These are phyloP conservation scores for Lasiosphaeria hispida DNA, from an alignment of 495 filamentous ascomycete species.

Conservation along the genomic window DNA sequence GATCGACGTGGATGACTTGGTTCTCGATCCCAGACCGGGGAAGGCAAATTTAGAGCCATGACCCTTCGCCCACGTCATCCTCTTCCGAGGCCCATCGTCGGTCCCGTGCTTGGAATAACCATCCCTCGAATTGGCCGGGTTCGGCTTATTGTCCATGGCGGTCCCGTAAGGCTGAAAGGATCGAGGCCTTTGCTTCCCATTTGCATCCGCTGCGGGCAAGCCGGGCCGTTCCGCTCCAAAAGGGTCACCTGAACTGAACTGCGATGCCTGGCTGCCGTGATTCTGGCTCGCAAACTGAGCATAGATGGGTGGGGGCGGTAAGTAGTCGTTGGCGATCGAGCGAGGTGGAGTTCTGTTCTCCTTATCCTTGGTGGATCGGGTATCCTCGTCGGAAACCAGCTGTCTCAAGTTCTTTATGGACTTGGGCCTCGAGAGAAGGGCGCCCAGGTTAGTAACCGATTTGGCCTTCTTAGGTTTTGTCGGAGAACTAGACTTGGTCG, in stretches of 20 bases:
- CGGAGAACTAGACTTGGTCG: slow-evolving; percentile 44
- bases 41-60: slow-evolving; percentile 11
- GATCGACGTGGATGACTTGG: slow-evolving; percentile 35
- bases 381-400: slow-evolving; percentile 38
- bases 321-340: slow-evolving; percentile 42
- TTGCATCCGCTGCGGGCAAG: slow-evolving; percentile 1
- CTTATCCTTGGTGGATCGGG: slow-evolving; percentile 59
- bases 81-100: slow-evolving; percentile 14
- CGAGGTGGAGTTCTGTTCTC: slow-evolving; percentile 67
- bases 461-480: slow-evolving; percentile 77
- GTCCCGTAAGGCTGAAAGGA: slow-evolving; percentile 27
- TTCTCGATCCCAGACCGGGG: slow-evolving; percentile 15
- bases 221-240: slow-evolving; percentile 12
- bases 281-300: slow-evolving; percentile 59
- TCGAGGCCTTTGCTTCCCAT: slow-evolving; percentile 27
- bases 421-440: slow-evolving; percentile 56
- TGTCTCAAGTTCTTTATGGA: slow-evolving; percentile 54
- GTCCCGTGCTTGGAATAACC: slow-evolving; percentile 8
- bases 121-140: neutral
- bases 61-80: slow-evolving; percentile 27
- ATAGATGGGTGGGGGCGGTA: slow-evolving; percentile 69
- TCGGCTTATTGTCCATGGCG: slow-evolving; percentile 7
- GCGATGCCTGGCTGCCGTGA: neutral
- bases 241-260: slow-evolving; percentile 1
- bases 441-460: slow-evolving; percentile 74